These are phyloP conservation scores for Pseudopithomyces maydicus DNA, from an alignment of 2,329 filamentous ascomycete genomes.

Conservation along the genomic window DNA sequence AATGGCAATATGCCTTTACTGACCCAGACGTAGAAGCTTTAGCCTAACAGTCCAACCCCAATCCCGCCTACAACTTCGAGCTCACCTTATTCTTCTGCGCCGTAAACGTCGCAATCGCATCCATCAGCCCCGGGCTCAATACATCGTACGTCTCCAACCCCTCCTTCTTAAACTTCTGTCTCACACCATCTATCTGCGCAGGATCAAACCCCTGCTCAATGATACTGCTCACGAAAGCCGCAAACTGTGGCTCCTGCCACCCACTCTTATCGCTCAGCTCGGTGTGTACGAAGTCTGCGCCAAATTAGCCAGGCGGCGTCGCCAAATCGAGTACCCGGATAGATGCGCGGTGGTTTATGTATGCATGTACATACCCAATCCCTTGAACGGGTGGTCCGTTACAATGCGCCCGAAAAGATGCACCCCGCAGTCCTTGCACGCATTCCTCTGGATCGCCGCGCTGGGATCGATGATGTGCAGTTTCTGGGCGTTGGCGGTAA, in stretches of 20 bases:
- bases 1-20: too few species aligned
- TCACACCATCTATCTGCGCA: slow-evolving; percentile 59
- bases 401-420: slow-evolving; percentile 71
- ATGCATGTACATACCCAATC: slow-evolving; percentile 47
- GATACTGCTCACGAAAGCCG: slow-evolving; percentile 69
- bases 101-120: slow-evolving; percentile 56
- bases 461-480: slow-evolving; percentile 60
- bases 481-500: slow-evolving; percentile 65
- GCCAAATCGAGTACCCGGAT: background rate
- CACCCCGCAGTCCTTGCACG: slow-evolving; percentile 54
- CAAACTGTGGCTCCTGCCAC: slow-evolving; percentile 76
- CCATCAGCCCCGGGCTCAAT: slow-evolving; percentile 67
- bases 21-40: background rate
- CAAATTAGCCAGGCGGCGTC: background rate
- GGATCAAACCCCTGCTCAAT: slow-evolving; percentile 71
- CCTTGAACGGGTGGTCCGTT: slow-evolving; percentile 68
- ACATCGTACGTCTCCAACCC: slow-evolving; percentile 68
- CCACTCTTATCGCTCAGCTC: slow-evolving; percentile 65
- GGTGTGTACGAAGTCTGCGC: slow-evolving; percentile 62
- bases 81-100: slow-evolving; percentile 53
- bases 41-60: background rate
- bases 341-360: too few species aligned
- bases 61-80: slow-evolving; percentile 26
- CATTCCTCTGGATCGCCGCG: slow-evolving; percentile 61
- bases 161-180: slow-evolving; percentile 57